Base-by-base conservation (phyloP, 306 rosid species). In the Abrus pulchellus region DNA sequence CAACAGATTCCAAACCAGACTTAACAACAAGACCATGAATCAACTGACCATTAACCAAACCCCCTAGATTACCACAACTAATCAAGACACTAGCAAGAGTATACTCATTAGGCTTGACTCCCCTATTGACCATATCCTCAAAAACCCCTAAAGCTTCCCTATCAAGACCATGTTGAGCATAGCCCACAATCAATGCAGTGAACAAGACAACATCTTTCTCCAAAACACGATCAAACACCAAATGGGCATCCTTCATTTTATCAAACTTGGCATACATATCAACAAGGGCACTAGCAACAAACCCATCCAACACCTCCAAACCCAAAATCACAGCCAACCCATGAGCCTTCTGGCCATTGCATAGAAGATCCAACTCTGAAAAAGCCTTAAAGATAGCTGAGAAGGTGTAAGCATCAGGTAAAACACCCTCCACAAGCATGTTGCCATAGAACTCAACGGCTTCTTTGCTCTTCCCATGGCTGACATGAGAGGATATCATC, bases 261-360 rank as follows among this genome's bases (percentile, higher is more conserved):
- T 84, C 89, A 69, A 88, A 83, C 85, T 92, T 92, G 1, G 88
- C 83, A 34, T 92, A 92, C 97, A 90, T 87, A 80, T 88, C 90
- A 77, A 88, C 90, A 73, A 88, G 68, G 11, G 91, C 88, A 75
- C 85, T 85, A 10, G 88, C 92, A 83, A 92, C 94, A 81, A 90
- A 92, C 47, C 45, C 76, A 71, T 87, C 86, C 13, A 79, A 85
- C 10, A 84, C 85, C 67, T 92, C 93, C 81, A 85, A 84, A 47
- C 94, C 94, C 83, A 90, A 79, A 81, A 90, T 88, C 84, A 87
- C 89, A 5, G 94, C 83, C 85, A 90, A 74, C 73, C 90, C 93
- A 67, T 90, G 97, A 79, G 89, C 93, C 72, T 75, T 78, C 59
- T 74, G 88, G 45, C 89, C 92, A 33, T 59, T 44, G 28, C 74